Evolutionary conservation across 225 moss, liverwort and hornwort genomes (phyloP).

Genomic region (Marchantia paleacea): DNA sequence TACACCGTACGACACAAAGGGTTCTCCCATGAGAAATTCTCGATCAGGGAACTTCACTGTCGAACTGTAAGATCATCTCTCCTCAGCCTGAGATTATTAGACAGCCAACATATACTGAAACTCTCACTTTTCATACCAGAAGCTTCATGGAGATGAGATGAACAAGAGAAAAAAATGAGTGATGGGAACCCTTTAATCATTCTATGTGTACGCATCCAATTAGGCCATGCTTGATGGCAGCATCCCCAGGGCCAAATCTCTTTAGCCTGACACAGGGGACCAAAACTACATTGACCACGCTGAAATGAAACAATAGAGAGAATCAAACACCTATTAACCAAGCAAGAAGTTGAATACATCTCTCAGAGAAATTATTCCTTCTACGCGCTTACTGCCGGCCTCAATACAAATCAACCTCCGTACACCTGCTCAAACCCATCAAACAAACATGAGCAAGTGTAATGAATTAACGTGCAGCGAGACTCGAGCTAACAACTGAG

Average conservation of each 20-base stretch:
- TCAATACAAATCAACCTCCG: slow-evolving; percentile 94
- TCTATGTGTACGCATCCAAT: slow-evolving; percentile 32
- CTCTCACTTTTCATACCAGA: slow-evolving; percentile 18
- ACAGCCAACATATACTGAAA: slow-evolving; percentile 18
- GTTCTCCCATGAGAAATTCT: slow-evolving; percentile 22
- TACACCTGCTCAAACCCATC: slow-evolving; percentile 55
- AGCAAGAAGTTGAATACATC: slow-evolving; percentile 95
- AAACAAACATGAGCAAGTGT: not conserved
- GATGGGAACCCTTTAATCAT: slow-evolving; percentile 34
- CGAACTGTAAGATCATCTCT: slow-evolving; percentile 18
- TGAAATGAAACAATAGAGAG: slow-evolving; percentile 32
- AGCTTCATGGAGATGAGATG: slow-evolving; percentile 18
- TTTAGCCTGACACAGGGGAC: slow-evolving; percentile 35
- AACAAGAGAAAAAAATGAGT: slow-evolving; percentile 28
- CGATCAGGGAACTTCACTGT: slow-evolving; percentile 8
- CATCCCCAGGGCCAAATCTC: slow-evolving; percentile 32
- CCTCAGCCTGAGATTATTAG: slow-evolving; percentile 18
- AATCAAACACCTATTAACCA: slow-evolving; percentile 20
- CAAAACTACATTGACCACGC: slow-evolving; percentile 39
- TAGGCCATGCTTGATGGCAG: slow-evolving; percentile 34
- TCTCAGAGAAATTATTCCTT: slow-evolving; percentile 88
- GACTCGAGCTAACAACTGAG: not conserved
- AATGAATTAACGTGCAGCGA: not conserved
- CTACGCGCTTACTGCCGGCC: slow-evolving; percentile 89
- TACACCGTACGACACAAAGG: slow-evolving; percentile 18